phyloP scores from a whole-genome alignment of 192 early-diverging fungal genomes.

The Physocladia obscura region DNA sequence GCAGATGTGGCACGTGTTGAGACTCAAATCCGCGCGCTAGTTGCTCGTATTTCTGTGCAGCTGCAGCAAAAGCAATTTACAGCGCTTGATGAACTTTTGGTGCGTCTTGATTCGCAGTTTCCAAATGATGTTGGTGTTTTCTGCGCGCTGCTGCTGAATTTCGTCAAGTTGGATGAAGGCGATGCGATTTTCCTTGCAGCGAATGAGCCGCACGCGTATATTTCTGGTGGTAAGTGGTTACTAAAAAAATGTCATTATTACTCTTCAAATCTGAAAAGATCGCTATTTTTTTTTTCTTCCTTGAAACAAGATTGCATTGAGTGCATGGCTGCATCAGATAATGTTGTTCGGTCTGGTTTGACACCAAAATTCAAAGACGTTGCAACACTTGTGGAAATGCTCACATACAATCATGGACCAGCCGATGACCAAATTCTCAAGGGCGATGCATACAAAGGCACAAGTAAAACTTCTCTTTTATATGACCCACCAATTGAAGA shows the following conservation, averaged over 20 bases:
- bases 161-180: slow-evolving; percentile 74
- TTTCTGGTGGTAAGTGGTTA: slow-evolving; percentile 78
- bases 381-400: slow-evolving; percentile 81
- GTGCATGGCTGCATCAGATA: slow-evolving; percentile 97
- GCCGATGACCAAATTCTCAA: slow-evolving; percentile 78
- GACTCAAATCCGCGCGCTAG: slow-evolving; percentile 52
- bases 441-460: slow-evolving; percentile 56
- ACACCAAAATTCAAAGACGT: slow-evolving; percentile 99
- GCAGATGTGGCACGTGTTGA: slow-evolving; percentile 44
- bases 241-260: no score
- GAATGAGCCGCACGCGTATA: slow-evolving; percentile 95
- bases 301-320: slow-evolving; percentile 80
- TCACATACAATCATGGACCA: slow-evolving; percentile 84
- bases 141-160: slow-evolving; percentile 87
- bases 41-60: slow-evolving; percentile 42
- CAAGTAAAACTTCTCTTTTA: slow-evolving; percentile 45
- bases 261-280: not conserved
- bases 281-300: not conserved
- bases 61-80: not conserved
- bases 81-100: slow-evolving; percentile 62
- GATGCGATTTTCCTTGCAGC: slow-evolving; percentile 93
- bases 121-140: slow-evolving; percentile 90
- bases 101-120: slow-evolving; percentile 77
- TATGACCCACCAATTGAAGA: slow-evolving; percentile 98
- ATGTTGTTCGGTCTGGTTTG: slow-evolving; percentile 93